phyloP scores from a whole-genome alignment of 805 yeast genomes.

The Saccharomyces cerevisiae region DNA sequence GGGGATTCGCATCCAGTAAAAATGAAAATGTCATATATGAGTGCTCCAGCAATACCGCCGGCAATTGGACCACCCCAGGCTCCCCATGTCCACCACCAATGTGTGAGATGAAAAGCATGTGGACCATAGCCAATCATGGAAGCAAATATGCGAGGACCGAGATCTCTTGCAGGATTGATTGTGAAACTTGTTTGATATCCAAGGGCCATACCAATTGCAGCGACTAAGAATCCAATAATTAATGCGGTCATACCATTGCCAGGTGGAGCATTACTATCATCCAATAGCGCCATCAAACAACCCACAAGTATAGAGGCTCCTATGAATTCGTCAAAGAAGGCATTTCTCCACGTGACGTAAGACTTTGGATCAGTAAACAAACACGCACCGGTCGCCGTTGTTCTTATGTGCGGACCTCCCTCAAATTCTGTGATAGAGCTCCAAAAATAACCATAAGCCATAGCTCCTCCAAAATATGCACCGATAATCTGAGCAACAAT shows the following conservation, averaged over 20 bases:
- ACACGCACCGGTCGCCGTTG: constrained; percentile 32
- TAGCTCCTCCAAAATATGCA: constrained; percentile 36
- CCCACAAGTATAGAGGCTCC: constrained; percentile 35
- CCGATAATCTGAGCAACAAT: constrained; percentile 38
- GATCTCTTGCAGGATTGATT: constrained; percentile 41
- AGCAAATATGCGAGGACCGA: constrained; percentile 40
- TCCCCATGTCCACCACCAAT: constrained; percentile 34
- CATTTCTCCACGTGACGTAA: constrained; percentile 32
- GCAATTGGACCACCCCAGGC: constrained; percentile 34
- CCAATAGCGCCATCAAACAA: constrained; percentile 38
- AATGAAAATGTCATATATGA: constrained; percentile 37
- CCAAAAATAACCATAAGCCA: constrained; percentile 36
- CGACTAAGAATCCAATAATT: constrained; percentile 35
- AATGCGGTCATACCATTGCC: constrained; percentile 35
- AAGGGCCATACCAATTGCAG: constrained; percentile 36
- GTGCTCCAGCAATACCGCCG: constrained; percentile 38
- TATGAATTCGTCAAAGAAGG: constrained; percentile 37
- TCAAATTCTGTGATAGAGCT: constrained; percentile 21
- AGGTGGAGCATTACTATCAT: constrained; percentile 36
- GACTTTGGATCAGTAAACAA: constrained; percentile 36
- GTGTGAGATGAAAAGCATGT: constrained; percentile 14
- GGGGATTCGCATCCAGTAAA: constrained; percentile 40
- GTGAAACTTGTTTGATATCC: constrained; percentile 44
- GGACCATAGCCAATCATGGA: constrained; percentile 35
- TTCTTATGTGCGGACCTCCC: constrained; percentile 13